Evolutionary conservation across 345 rosid genomes (phyloP).

Genomic region (Camelina laxa): DNA sequence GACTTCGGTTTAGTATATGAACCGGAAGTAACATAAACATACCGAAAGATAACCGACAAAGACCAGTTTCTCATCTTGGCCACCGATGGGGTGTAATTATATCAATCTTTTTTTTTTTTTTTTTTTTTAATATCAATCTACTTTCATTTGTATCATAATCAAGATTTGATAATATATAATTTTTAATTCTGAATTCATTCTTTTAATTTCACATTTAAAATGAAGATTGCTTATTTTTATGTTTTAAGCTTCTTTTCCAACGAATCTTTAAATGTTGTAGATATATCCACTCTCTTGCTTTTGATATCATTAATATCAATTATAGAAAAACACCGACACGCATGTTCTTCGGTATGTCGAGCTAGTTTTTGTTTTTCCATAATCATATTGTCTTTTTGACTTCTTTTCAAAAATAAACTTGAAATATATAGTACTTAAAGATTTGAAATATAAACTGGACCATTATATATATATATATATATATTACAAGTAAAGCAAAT

Average conservation of each 20-base stretch:
- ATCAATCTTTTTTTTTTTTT: too few species aligned
- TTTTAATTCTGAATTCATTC: too few species aligned
- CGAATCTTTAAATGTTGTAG: not conserved
- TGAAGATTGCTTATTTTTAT: not conserved
- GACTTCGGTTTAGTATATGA: constrained; percentile 81
- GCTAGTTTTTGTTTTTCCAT: constrained; percentile 14
- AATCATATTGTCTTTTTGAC: not conserved
- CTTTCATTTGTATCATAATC: too few species aligned
- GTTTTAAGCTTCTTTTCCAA: not conserved
- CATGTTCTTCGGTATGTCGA: constrained; percentile 12
- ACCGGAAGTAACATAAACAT: constrained; percentile 70
- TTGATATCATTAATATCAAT: not conserved
- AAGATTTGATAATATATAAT: too few species aligned
- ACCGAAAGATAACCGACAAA: constrained; percentile 54
- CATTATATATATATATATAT: not conserved
- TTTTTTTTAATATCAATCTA: too few species aligned
- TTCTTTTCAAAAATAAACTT: too few species aligned
- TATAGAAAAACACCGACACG: constrained; percentile 13
- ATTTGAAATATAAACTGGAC: too few species aligned
- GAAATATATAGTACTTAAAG: too few species aligned
- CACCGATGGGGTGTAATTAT: constrained; percentile 80
- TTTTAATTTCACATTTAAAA: not conserved
- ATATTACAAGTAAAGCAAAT: too few species aligned
- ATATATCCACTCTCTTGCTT: not conserved
- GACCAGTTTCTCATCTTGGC: constrained; percentile 84